Percentiles rank a stretch among this genome's conserved stretches.
phyloP scores from a whole-genome alignment of 1,139 yeast genomes.

The Kluyveromyces sp. region DNA sequence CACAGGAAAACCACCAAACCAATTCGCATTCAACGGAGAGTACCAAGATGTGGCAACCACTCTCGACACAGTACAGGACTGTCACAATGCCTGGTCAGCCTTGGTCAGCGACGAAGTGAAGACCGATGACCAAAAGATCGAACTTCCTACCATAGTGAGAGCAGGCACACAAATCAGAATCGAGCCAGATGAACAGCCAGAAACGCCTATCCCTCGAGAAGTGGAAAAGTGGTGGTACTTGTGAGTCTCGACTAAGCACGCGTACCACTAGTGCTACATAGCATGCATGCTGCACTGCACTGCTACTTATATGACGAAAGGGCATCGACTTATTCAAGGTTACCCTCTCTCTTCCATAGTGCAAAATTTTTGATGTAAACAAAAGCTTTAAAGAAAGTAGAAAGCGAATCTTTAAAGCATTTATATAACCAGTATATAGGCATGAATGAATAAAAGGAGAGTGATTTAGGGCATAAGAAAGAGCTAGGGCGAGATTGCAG shows the following conservation, averaged over 20 bases:
- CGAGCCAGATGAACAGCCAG: slow-evolving; percentile 21
- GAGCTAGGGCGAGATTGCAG: too few species aligned
- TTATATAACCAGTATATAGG: too few species aligned
- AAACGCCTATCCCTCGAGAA: slow-evolving; percentile 34
- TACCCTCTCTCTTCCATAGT: not conserved
- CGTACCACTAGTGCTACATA: not conserved
- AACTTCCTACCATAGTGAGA: slow-evolving; percentile 31
- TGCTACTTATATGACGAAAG: too few species aligned
- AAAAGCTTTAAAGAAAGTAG: not conserved
- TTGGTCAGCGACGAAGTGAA: slow-evolving; percentile 51
- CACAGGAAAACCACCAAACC: slow-evolving; percentile 83
- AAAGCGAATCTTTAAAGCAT: too few species aligned
- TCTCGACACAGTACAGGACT: slow-evolving; percentile 60
- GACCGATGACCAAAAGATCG: slow-evolving; percentile 16
- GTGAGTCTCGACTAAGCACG: slow-evolving; percentile 3
- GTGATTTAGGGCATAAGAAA: too few species aligned
- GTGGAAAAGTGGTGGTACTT: slow-evolving; percentile 33
- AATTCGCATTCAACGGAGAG: slow-evolving; percentile 79
- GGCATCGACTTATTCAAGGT: not conserved
- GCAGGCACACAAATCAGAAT: slow-evolving; percentile 20
- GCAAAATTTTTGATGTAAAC: slow-evolving; percentile 1
- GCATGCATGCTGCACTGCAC: too few species aligned
- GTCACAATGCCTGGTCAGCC: slow-evolving; percentile 71
- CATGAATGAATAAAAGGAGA: too few species aligned
- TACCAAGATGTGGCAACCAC: slow-evolving; percentile 68